These are phyloP conservation scores for Hygrophorus pudorinus DNA, from an alignment of 768 basidiomycete genomes.

Conservation along the genomic window DNA sequence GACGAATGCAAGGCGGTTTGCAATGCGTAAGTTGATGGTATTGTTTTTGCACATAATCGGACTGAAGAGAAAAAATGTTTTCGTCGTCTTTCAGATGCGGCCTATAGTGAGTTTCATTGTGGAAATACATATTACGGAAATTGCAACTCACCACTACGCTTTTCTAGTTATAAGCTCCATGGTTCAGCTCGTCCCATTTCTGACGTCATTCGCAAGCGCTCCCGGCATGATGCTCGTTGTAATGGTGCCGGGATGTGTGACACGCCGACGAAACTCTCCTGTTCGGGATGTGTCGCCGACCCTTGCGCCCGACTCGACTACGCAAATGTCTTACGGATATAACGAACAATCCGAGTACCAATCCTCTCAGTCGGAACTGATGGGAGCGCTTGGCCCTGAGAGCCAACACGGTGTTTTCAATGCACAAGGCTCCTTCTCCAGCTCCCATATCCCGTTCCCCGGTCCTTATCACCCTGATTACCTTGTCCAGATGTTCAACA, in stretches of 20 bases:
- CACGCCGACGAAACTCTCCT: slow-evolving; percentile 70
- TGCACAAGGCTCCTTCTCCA: too few relatives aligned
- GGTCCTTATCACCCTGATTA: too few relatives aligned
- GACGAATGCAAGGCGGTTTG: slow-evolving; percentile 87
- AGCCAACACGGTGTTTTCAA: too few relatives aligned
- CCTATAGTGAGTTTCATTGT: too few relatives aligned
- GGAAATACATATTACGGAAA: too few relatives aligned
- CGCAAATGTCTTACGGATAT: slow-evolving; percentile 43
- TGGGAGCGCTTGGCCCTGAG: slow-evolving; percentile 38
- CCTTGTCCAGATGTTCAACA: too few relatives aligned
- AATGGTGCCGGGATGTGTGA: slow-evolving; percentile 43
- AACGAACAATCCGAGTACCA: too few relatives aligned
- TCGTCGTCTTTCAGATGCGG: slow-evolving; percentile 7
- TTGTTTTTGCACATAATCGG: slow-evolving; percentile 5
- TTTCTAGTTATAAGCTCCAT: slow-evolving; percentile 52
- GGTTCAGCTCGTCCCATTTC: too few relatives aligned
- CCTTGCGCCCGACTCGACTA: slow-evolving; percentile 62
- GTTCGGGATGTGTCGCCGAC: slow-evolving; percentile 52
- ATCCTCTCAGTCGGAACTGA: slow-evolving; percentile 43
- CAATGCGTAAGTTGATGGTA: slow-evolving; percentile 54
- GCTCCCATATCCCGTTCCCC: too few relatives aligned
- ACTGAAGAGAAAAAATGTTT: neutral
- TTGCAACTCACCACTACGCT: neutral
- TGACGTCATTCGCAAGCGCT: too few relatives aligned
- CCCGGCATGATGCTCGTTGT: too few relatives aligned